phyloP scores from a whole-genome alignment of 352 stramenopile species.

The Elongisporangium prolatum region DNA sequence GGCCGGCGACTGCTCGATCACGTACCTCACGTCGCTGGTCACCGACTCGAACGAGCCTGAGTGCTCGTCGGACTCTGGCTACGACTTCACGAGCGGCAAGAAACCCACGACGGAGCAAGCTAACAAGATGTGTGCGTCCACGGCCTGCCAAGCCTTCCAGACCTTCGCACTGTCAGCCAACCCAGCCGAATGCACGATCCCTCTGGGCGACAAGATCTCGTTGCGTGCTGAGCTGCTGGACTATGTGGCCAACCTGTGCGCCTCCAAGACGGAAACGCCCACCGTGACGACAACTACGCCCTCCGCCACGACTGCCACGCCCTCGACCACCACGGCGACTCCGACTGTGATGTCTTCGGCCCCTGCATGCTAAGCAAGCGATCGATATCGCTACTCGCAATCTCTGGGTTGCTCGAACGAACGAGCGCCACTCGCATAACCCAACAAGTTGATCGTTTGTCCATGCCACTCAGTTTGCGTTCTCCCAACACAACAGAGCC shows the following conservation, averaged over 20 bases:
- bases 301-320: conserved; percentile 6
- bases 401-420: too few relatives aligned
- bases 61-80: conserved; percentile 21
- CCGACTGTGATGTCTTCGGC: too few relatives aligned
- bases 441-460: too few relatives aligned
- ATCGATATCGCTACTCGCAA: too few relatives aligned
- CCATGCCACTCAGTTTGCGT: too few relatives aligned
- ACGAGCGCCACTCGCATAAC: too few relatives aligned
- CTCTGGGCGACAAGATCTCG: conserved; percentile 20
- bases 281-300: conserved; percentile 12
- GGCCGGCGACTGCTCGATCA: conserved; percentile 17
- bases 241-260: conserved; percentile 16
- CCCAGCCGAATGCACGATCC: conserved; percentile 22
- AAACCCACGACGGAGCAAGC: conserved; percentile 14
- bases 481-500: too few relatives aligned
- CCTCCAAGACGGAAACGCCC: conserved; percentile 6
- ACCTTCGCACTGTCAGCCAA: conserved; percentile 11
- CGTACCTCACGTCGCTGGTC: conserved; percentile 13
- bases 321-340: conserved; percentile 4
- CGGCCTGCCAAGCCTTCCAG: conserved; percentile 16
- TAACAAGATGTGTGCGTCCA: conserved; percentile 17
- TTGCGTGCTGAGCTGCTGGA: conserved; percentile 21
- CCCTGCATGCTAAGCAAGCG: too few relatives aligned
- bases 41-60: conserved; percentile 20
- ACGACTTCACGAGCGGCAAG: conserved; percentile 17